Base-by-base conservation (phyloP, 2,329 filamentous ascomycete genomes). In the Sporothrix inflata region DNA sequence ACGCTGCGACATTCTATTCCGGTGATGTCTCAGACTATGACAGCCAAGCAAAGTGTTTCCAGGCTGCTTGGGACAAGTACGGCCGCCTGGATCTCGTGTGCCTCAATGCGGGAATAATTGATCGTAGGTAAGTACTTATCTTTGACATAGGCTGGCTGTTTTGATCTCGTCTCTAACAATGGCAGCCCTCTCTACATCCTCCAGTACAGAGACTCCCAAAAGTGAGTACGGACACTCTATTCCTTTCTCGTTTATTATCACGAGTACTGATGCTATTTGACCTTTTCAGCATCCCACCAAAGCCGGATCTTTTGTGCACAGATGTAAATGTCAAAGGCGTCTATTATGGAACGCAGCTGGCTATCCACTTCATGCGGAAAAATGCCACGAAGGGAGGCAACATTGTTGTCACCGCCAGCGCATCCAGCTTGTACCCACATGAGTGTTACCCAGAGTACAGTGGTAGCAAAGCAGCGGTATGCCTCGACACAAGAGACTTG, bases 21-120 rank as follows among this genome's bases (percentile, higher is more conserved):
- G 55, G 27, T 3, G 55, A 60, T 27, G 55, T 60, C 14, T 60
- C 55, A 16, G 55, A 60, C 55, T 60, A 60, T 12, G 55, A 60
- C 30, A 60, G 55, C 30, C 55, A 60, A n/a, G 55, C 55, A 16
- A 60, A 60, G 55, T 60, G 55, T 40, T 60, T 60, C 55, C 55
- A 60, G 55, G 30, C 55, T 3, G 55, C 55, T 3, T 60, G 55
- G 55, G 55, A 60, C 19, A 34, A 11, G 27, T 60, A 60, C 30
- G 55, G 55, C 30, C 55, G 55, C 1, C 55, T 60, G 1, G 55
- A 60, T 34, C 55, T 60, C 19, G 55, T 60, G 11, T 60, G 55
- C 3, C 55, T 60, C 55, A 60, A 60, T 12, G 55, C 55, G 11
- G 55, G 55, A 8, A 60, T 60, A 30, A 60, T 60, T 8, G 55